phyloP scores from a whole-genome alignment of 208 protist genomes.

The Ichthyophonus hoferi region DNA sequence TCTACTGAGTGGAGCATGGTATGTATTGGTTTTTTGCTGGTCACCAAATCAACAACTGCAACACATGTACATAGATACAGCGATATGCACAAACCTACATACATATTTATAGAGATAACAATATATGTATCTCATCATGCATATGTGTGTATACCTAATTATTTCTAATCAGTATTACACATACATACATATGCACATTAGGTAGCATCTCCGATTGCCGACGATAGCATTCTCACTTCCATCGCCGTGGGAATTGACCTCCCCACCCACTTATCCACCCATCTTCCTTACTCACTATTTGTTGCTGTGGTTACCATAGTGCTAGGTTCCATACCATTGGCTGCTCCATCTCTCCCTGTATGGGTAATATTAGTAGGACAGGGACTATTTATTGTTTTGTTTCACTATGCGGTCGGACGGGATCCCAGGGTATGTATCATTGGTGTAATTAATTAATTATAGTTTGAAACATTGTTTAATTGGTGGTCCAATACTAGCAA shows the following conservation, averaged over 20 bases:
- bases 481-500: no score
- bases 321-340: not conserved
- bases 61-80: not conserved
- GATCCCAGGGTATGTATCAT: not conserved
- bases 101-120: not conserved
- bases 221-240: not conserved
- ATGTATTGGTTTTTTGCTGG: no score
- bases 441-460: no score
- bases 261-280: not conserved
- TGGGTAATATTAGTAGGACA: not conserved
- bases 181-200: not conserved
- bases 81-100: not conserved
- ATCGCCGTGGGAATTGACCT: not conserved
- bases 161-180: no score
- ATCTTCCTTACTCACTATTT: not conserved
- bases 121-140: no score
- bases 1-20: no score
- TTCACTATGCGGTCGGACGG: not conserved
- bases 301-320: not conserved
- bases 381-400: not conserved
- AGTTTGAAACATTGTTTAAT: no score
- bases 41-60: no score
- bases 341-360: not conserved
- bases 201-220: constrained; percentile 11
- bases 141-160: no score